phyloP scores from a whole-genome alignment of 176 grass and related monocot genomes.

The Secale cereale region DNA sequence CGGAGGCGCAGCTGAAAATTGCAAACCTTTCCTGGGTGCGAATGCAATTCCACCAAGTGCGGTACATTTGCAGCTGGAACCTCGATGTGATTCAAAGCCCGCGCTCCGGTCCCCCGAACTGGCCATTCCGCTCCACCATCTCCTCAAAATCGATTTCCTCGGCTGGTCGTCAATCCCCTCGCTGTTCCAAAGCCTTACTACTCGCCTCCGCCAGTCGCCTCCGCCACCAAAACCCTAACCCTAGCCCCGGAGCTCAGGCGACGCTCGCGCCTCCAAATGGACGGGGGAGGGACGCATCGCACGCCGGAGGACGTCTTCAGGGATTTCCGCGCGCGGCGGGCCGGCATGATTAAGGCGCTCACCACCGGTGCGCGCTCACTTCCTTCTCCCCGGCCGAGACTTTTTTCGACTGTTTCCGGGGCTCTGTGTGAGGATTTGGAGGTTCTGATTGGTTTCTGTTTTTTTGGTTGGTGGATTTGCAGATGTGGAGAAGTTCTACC shows the following conservation, averaged over 20 bases:
- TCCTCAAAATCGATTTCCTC: conserved; percentile 24
- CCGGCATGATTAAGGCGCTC: conserved; percentile 92
- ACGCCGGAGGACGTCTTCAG: conserved; percentile 91
- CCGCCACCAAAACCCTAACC: conserved; percentile 55
- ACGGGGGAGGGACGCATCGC: conserved; percentile 51
- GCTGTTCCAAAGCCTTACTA: conserved; percentile 18
- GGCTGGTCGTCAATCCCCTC: background rate
- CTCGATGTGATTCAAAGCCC: conserved; percentile 20
- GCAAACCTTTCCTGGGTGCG: background rate
- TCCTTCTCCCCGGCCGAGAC: background rate
- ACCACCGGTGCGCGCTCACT: conserved; percentile 50
- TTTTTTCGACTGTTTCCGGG: background rate
- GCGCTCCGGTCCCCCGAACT: conserved; percentile 9
- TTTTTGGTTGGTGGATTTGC: conserved; percentile 28
- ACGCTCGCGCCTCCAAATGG: conserved; percentile 19
- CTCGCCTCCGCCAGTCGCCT: background rate
- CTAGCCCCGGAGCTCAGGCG: conserved; percentile 30
- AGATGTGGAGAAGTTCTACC: conserved; percentile 93
- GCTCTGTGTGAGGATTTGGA: background rate
- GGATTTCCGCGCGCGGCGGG: conserved; percentile 81
- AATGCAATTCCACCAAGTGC: background rate
- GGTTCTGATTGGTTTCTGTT: conserved; percentile 9
- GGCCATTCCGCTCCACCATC: background rate
- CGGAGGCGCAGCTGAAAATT: too few species aligned
- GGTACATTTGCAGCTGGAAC: background rate